phyloP scores from a whole-genome alignment of 202 grass and related monocot species.

The Panicum virgatum region DNA sequence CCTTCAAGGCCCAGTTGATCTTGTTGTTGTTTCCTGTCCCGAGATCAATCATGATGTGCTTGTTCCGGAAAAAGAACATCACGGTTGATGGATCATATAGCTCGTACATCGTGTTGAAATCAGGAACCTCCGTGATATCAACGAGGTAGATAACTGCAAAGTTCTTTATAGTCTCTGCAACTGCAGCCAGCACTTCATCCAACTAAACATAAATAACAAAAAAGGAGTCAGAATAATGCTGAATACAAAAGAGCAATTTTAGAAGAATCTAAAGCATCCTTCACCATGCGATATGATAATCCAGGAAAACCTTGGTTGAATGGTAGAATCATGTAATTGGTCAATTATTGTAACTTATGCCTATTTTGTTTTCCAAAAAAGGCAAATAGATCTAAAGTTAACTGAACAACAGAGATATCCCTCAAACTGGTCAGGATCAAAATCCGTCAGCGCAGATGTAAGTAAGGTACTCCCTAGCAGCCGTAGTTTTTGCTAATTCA shows the following conservation, averaged over 20 bases:
- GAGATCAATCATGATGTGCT: constrained; percentile 87
- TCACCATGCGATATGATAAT: no score
- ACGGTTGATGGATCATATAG: constrained; percentile 72
- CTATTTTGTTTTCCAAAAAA: no score
- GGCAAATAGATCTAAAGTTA: no score
- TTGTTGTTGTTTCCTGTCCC: constrained; percentile 88
- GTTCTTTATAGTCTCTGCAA: constrained; percentile 79
- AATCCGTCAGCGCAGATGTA: no score
- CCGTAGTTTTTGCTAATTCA: no score
- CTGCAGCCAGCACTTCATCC: constrained; percentile 71
- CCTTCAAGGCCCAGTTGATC: constrained; percentile 81
- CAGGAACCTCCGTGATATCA: constrained; percentile 66
- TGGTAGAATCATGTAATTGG: no score
- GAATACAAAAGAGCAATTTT: background rate
- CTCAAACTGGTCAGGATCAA: no score
- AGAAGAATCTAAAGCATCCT: no score
- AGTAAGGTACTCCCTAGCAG: no score
- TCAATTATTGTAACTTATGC: no score
- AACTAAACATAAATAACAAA: constrained; percentile 43
- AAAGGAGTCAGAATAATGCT: background rate
- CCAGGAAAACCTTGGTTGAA: no score
- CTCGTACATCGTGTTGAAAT: constrained; percentile 88
- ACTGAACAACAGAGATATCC: no score
- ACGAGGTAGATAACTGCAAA: constrained; percentile 79
- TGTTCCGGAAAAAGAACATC: constrained; percentile 88